Conservation (phyloP, 2,329 filamentous ascomycete species). For the Lecanicillium sp. region DNA sequence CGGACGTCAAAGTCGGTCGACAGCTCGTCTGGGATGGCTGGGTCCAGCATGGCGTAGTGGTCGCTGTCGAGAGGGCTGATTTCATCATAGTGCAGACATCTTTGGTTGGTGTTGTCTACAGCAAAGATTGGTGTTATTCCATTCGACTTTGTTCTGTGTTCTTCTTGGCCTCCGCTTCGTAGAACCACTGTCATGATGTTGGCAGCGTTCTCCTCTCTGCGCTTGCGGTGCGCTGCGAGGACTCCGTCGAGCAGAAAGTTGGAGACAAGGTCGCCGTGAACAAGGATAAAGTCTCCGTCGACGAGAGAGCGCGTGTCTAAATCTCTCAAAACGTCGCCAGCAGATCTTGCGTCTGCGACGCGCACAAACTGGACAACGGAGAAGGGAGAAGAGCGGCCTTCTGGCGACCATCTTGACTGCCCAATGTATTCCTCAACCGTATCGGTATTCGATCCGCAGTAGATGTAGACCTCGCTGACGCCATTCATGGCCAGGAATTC, state of each 20-base stretch:
- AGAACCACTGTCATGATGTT: constrained; percentile 97
- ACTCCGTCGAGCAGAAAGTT: constrained; percentile 79
- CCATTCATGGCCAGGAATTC: constrained; percentile 93
- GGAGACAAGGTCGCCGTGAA: constrained; percentile 87
- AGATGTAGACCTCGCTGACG: constrained; percentile 89
- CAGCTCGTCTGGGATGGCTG: constrained; percentile 65
- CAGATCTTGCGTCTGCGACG: constrained; percentile 71
- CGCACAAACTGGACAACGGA: constrained; percentile 74
- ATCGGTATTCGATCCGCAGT: constrained; percentile 80
- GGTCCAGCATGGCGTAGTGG: constrained; percentile 64
- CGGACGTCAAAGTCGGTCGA: constrained; percentile 70
- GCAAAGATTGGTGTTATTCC: constrained; percentile 77
- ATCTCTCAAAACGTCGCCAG: constrained; percentile 91
- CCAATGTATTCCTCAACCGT: constrained; percentile 82
- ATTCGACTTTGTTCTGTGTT: constrained; percentile 69
- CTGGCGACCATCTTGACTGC: constrained; percentile 62
- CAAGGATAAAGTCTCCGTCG: constrained; percentile 81
- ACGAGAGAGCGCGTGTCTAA: constrained; percentile 81
- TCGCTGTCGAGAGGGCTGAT: constrained; percentile 61
- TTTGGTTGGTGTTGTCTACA: constrained; percentile 67
- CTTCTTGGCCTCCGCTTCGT: constrained; percentile 60
- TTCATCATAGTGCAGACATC: constrained; percentile 92
- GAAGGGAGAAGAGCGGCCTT: constrained; percentile 56
- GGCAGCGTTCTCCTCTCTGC: constrained; percentile 77
- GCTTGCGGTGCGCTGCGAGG: constrained; percentile 69